Evolutionary conservation across 192 early-diverging fungal genomes (phyloP), one percentile per base, ranked within the genome.

Genomic region (Linnemannia exigua): DNA sequence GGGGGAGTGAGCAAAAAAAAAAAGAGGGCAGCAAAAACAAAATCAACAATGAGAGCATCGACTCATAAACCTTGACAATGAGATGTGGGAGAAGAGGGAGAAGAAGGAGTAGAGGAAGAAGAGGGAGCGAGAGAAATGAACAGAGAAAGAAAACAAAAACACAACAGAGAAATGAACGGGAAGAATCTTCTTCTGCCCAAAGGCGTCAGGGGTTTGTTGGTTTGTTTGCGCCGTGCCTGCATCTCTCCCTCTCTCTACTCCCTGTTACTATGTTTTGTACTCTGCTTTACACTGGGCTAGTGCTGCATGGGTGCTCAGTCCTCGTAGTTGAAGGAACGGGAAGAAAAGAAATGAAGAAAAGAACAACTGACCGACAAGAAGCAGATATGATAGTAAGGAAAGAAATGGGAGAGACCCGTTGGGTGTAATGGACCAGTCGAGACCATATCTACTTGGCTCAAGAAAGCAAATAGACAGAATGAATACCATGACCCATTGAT

Each of bases 81-180:
- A 36, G n/a, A 22, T 33, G n/a, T 35, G 31, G 31, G 28, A 67
- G n/a, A 67, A n/a, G 33, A 67, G 31, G 15, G 4, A 67, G 63
- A 25, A 16, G 33, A n/a, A 28, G 67, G 33, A 31, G 5, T 9
- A 33, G 37, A n/a, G 15, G 33, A 35, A 70, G 19, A n/a, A n/a
- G 19, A 46, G 44, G 25, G 12, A 46, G n/a, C 28, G 44, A 71
- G 70, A 48, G 41, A 28, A n/a, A 69, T 41, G 44, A 71, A 71
- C 25, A 36, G 19, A 25, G 14, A 70, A 70, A 37, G 22, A 16
- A 14, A 70, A 58, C 28, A n/a, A 33, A 14, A 25, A 1, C n/a
- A n/a, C n/a, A n/a, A n/a, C n/a, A 66, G 71, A 73, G 61, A 31
- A 69, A 75, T 80, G 72, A 80, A 75, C 63, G 72, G 72, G 79